Evolutionary conservation across 495 filamentous ascomycete genomes (phyloP), one percentile per base, ranked within the genome.

Genomic region (Immersiella caudata): DNA sequence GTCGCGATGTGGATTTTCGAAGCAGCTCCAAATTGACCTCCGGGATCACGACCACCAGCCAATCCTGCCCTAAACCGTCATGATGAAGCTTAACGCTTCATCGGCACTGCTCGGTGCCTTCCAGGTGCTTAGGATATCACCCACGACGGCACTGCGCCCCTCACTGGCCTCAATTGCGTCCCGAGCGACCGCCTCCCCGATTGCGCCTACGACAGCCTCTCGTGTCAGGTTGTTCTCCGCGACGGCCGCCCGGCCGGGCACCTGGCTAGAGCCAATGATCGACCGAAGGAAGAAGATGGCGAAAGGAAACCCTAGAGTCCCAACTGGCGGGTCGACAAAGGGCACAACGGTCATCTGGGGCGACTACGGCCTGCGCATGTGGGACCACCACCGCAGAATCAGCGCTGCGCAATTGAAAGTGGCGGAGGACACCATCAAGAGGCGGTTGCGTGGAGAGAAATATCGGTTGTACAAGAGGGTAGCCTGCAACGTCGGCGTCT

Each of bases 341-440:
- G 95, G 95, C 67, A 99, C 95, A 58, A 98, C 94, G 1, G 91
- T 99, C 14, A 85, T 93, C 60, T 97, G 93, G 93, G 95, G 95
- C 62, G 94, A 98, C 79, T 98, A 94, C 74, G 95, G 95, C 18
- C 78, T 99, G 74, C 93, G 95, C 54, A 93, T 99, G 88, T 88
- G 85, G 67, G 93, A 98, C 79, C 92, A 98, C 76, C 91, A 96
- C 79, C 91, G 94, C 36, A 87, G 95, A 36, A 88, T 99, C 74
- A 93, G 91, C 51, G 91, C 95, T n/a, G 75, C 85, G 56, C 92
- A 95, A 67, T 85, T 98, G 60, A 91, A 93, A 79, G 87, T 91
- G 67, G 96, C 91, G 67, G 94, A 96, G 76, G 93, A 97, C 55
- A 92, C 94, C 1, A 97, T 99, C 77, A 94, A 92, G 76, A 85